Percentiles rank a stretch among this genome's conserved stretches.
These are phyloP conservation scores for Anthoceros angustus DNA, from an alignment of 225 moss, liverwort and hornwort species.

Conservation along the genomic window DNA sequence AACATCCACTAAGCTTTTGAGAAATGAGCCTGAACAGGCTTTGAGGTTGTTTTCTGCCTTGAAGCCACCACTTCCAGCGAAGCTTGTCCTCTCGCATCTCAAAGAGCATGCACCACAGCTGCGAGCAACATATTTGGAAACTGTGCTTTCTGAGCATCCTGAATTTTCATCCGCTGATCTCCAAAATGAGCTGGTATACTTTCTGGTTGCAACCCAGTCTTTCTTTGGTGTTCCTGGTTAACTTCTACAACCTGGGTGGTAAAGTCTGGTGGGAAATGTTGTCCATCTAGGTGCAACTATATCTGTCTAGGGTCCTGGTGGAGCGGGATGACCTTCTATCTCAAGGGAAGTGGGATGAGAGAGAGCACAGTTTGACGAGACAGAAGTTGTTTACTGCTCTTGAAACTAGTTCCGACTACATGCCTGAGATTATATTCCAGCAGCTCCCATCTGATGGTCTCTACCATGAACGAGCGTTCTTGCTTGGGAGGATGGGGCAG, in stretches of 20 bases:
- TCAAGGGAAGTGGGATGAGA: slow-evolving; percentile 84
- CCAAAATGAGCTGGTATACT: slow-evolving; percentile 60
- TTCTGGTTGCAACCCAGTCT: not conserved
- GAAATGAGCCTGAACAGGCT: slow-evolving; percentile 52
- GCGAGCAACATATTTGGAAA: slow-evolving; percentile 61
- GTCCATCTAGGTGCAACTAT: slow-evolving; percentile 54
- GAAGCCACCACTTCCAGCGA: slow-evolving; percentile 66
- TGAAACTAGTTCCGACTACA: slow-evolving; percentile 46
- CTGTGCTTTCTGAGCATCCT: slow-evolving; percentile 29
- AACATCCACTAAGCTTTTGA: slow-evolving; percentile 66
- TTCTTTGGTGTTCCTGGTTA: not conserved
- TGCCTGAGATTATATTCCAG: slow-evolving; percentile 64
- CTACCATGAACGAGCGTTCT: slow-evolving; percentile 77
- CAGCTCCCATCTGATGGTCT: slow-evolving; percentile 72
- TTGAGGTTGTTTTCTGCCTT: slow-evolving; percentile 49
- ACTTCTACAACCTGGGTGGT: not conserved
- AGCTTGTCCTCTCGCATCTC: slow-evolving; percentile 67
- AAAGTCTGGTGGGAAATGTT: not conserved
- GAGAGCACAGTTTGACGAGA: slow-evolving; percentile 51
- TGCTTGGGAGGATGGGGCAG: slow-evolving; percentile 87
- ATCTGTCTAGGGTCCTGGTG: slow-evolving; percentile 67
- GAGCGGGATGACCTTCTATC: slow-evolving; percentile 48
- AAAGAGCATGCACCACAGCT: slow-evolving; percentile 42
- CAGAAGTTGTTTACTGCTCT: slow-evolving; percentile 70
- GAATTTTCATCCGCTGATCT: slow-evolving; percentile 61